Conservation (phyloP, 768 basidiomycete genomes). For the Russula foetens region DNA sequence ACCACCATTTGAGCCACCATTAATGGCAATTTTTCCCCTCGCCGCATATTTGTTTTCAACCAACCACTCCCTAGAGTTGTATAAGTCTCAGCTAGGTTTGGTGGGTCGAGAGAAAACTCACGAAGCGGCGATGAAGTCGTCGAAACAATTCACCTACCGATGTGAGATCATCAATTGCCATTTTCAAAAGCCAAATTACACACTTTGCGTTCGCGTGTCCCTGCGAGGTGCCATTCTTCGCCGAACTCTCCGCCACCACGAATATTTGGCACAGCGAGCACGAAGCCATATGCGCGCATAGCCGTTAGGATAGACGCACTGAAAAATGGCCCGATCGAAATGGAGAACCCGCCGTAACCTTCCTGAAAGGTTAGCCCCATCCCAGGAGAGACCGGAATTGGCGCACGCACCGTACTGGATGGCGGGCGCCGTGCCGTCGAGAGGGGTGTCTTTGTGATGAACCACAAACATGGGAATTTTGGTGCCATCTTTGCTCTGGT, state of each 20-base stretch:
- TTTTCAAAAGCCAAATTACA: not conserved
- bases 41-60: slow-evolving; percentile 65
- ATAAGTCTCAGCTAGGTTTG: not conserved
- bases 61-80: slow-evolving; percentile 48
- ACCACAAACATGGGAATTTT: slow-evolving; percentile 82
- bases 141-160: slow-evolving; percentile 57
- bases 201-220: slow-evolving; percentile 63
- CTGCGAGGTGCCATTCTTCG: slow-evolving; percentile 76
- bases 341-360: slow-evolving; percentile 80
- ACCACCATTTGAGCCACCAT: slow-evolving; percentile 81
- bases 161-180: not conserved
- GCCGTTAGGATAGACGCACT: slow-evolving; percentile 64
- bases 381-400: not conserved
- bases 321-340: slow-evolving; percentile 67
- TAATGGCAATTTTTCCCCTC: slow-evolving; percentile 63
- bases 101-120: slow-evolving; percentile 29
- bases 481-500: slow-evolving; percentile 69
- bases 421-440: slow-evolving; percentile 69
- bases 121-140: slow-evolving; percentile 81
- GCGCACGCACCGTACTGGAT: slow-evolving; percentile 58
- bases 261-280: slow-evolving; percentile 47
- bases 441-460: slow-evolving; percentile 56
- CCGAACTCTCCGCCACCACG: slow-evolving; percentile 69
- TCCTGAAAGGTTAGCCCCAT: not conserved
- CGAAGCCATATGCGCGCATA: slow-evolving; percentile 58